Base-by-base conservation (phyloP, 139 green algal species). In the Nannochloris sp. region DNA sequence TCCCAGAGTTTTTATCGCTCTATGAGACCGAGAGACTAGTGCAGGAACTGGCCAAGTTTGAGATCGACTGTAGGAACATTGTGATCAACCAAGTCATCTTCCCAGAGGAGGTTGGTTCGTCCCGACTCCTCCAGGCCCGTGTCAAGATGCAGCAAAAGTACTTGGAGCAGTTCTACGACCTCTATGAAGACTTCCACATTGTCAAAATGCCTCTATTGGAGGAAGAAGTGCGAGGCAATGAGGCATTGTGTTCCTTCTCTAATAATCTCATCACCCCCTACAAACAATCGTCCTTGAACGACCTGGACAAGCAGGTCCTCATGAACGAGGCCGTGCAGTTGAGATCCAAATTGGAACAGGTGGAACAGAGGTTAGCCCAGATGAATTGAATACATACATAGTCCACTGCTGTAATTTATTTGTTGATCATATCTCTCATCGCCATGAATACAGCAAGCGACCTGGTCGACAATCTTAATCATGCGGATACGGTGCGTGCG, bases 1-100 rank as follows among this genome's bases (percentile, higher is more conserved):
- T 98, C 58, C 91, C 92, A 14, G 92, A 98, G 82, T 98, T 98
- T 72, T 82, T 98, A 8, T 91, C 79, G 9, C 78, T 98, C 13
- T 98, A 98, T 64, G 92, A 98, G 82, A 98, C 92, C 28, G 92
- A 98, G 75, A 80, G 92, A 2, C 81, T 98, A 13, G 89, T 98
- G 29, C 87, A 96, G 76, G 92, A 98, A 73, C 85, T 98, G 65
- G 90, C 91, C n/a, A 85, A 84, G 56, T 97, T 90, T 68, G 89
- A 95, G 30, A 98, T 98, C 17, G 92, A 98, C 77, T 82, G 70
- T 46, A 85, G 82, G 63, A 96, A 97, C 77, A 92, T 98, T 40
- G 78, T 98, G 28, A 95, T 98, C 79, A 98, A 98, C 69, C 92
- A 98, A 59, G 77, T 97, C 48, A 89, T 96, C 28, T 96, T 86